phyloP scores from a whole-genome alignment of 352 stramenopile species.

The Phytophthora idaei region DNA sequence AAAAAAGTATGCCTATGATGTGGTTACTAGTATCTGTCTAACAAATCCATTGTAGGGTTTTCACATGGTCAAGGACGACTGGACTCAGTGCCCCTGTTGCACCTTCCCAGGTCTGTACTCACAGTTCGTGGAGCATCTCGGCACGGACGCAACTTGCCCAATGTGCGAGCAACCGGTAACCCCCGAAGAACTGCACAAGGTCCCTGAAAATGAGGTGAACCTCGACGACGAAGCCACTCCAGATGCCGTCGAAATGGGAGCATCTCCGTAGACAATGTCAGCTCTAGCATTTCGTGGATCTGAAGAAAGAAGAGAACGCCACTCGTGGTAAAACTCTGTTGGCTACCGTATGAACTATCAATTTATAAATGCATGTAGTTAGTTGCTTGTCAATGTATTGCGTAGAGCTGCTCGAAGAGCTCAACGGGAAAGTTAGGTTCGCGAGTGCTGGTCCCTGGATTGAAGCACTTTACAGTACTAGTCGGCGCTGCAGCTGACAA shows the following conservation, averaged over 20 bases:
- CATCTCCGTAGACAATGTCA: conserved; percentile 20
- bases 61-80: conserved; percentile 95
- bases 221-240: conserved; percentile 38
- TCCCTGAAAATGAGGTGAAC: conserved; percentile 54
- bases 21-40: neutral
- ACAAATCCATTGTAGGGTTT: conserved; percentile 57
- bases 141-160: conserved; percentile 67
- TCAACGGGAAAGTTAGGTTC: neutral
- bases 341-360: too few relatives aligned
- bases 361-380: neutral
- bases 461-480: neutral
- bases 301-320: neutral
- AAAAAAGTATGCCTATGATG: neutral
- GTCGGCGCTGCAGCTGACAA: neutral
- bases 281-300: neutral
- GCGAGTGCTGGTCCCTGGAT: neutral
- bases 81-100: conserved; percentile 89
- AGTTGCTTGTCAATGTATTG: neutral
- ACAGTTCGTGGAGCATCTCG: conserved; percentile 85
- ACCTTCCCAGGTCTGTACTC: conserved; percentile 90
- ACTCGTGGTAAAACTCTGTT: neutral
- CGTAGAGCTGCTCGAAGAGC: conserved; percentile 1
- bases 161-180: conserved; percentile 77
- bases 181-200: conserved; percentile 32
- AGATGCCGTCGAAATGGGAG: conserved; percentile 18